phyloP scores from a whole-genome alignment of 2,329 filamentous ascomycete species.

The Aspergillus clavatus region DNA sequence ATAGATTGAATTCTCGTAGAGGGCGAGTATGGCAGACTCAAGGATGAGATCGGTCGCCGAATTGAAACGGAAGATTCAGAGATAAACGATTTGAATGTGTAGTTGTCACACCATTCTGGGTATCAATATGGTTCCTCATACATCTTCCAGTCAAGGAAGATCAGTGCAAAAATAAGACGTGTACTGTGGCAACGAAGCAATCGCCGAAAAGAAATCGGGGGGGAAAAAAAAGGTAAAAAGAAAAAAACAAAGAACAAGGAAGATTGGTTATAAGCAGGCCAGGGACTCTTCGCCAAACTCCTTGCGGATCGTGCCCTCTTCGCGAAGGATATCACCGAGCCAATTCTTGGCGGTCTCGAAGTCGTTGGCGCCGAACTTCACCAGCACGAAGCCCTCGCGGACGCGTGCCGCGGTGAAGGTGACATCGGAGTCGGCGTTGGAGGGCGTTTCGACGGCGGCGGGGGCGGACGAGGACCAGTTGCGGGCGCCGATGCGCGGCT shows the following conservation, averaged over 20 bases:
- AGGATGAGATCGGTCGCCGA: too few species aligned
- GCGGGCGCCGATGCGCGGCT: constrained; percentile 76
- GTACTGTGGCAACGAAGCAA: too few species aligned
- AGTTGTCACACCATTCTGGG: not conserved
- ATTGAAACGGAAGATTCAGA: too few species aligned
- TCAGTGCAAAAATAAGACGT: too few species aligned
- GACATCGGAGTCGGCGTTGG: constrained; percentile 49
- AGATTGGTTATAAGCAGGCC: constrained; percentile 57
- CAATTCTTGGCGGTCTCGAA: constrained; percentile 78
- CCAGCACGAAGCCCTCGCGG: constrained; percentile 70
- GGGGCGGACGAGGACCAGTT: constrained; percentile 55
- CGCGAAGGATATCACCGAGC: constrained; percentile 68
- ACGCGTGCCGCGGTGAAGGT: constrained; percentile 80
- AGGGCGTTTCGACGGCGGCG: constrained; percentile 18
- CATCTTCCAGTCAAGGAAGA: too few species aligned
- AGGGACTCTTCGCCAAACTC: constrained; percentile 77
- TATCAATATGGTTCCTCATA: not conserved
- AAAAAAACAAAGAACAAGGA: too few species aligned
- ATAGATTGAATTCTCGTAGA: too few species aligned
- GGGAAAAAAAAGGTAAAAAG: not conserved
- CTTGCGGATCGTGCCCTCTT: constrained; percentile 65
- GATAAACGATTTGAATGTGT: not conserved
- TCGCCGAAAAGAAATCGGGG: not conserved
- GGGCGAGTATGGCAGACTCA: too few species aligned
- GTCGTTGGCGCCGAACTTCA: constrained; percentile 81